A percentile compares a stretch with the other conserved stretches of the same genome.
phyloP scores from a whole-genome alignment of 164 flowering plant genomes.

The Aristolochia californica region DNA sequence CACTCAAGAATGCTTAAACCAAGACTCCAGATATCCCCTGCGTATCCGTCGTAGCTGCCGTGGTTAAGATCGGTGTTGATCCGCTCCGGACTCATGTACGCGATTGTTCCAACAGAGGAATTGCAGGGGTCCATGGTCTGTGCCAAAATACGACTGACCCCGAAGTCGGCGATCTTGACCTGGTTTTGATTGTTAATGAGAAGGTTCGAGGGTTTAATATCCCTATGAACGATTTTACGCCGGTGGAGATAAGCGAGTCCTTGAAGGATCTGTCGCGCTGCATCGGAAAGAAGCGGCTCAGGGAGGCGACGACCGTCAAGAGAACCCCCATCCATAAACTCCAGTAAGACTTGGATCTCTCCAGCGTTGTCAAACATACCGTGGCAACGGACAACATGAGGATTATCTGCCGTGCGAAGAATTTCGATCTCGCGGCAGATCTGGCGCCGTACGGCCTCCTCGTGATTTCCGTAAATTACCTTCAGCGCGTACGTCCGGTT shows the following conservation, averaged over 20 bases:
- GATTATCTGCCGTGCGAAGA: conserved; percentile 59
- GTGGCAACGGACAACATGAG: conserved; percentile 66
- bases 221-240: conserved; percentile 64
- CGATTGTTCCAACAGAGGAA: conserved; percentile 74
- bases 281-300: conserved; percentile 42
- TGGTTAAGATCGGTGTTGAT: conserved; percentile 78
- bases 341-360: conserved; percentile 74
- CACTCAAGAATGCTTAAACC: conserved; percentile 81
- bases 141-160: conserved; percentile 49
- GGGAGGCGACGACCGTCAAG: conserved; percentile 40
- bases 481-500: conserved; percentile 54
- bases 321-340: conserved; percentile 83
- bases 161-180: conserved; percentile 86
- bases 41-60: conserved; percentile 64
- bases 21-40: conserved; percentile 89
- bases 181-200: conserved; percentile 31
- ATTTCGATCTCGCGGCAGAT: conserved; percentile 82
- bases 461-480: conserved; percentile 79
- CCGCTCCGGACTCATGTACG: conserved; percentile 85
- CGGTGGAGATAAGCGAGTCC: conserved; percentile 63
- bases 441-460: conserved; percentile 68
- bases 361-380: conserved; percentile 69
- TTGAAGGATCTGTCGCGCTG: conserved; percentile 45
- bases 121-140: conserved; percentile 77
- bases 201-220: conserved; percentile 76